Conservation (phyloP, 805 yeast species). For the Candida gorgasii region DNA sequence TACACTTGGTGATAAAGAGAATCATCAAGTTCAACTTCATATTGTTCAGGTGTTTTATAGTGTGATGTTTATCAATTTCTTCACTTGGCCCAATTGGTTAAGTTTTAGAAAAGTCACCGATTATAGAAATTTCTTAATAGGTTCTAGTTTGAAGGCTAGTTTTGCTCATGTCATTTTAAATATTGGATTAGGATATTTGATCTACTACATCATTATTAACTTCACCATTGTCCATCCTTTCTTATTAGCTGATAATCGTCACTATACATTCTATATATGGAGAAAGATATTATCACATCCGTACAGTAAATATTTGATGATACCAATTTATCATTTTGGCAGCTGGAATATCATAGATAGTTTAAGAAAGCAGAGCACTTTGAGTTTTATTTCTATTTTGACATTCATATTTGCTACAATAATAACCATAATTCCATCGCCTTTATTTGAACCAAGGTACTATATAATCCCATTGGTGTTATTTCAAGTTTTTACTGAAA, state of each 20-base stretch:
- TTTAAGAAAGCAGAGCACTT: conserved; percentile 14
- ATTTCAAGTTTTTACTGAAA: conserved; percentile 57
- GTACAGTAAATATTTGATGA: conserved; percentile 47
- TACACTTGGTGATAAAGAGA: conserved; percentile 87
- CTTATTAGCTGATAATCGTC: conserved; percentile 90
- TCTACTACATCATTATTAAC: conserved; percentile 50
- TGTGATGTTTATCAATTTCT: conserved; percentile 56
- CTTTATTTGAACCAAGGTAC: conserved; percentile 91
- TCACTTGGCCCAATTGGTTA: conserved; percentile 77
- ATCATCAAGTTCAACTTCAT: conserved; percentile 74
- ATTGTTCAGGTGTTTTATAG: conserved; percentile 83
- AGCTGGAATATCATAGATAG: conserved; percentile 31
- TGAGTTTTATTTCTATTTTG: conserved; percentile 42
- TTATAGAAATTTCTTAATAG: conserved; percentile 14
- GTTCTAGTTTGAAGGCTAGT: neutral
- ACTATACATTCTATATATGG: conserved; percentile 86
- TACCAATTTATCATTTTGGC: conserved; percentile 73
- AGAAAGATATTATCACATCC: conserved; percentile 57
- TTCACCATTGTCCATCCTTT: conserved; percentile 87
- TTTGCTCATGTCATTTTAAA: neutral
- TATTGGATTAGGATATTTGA: conserved; percentile 25
- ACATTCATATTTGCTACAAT: conserved; percentile 54
- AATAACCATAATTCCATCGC: conserved; percentile 79
- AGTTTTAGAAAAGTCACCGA: conserved; percentile 37
- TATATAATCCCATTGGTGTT: conserved; percentile 78